These are phyloP conservation scores for Guillardia theta DNA, from an alignment of 78 protist species.

Conservation along the genomic window DNA sequence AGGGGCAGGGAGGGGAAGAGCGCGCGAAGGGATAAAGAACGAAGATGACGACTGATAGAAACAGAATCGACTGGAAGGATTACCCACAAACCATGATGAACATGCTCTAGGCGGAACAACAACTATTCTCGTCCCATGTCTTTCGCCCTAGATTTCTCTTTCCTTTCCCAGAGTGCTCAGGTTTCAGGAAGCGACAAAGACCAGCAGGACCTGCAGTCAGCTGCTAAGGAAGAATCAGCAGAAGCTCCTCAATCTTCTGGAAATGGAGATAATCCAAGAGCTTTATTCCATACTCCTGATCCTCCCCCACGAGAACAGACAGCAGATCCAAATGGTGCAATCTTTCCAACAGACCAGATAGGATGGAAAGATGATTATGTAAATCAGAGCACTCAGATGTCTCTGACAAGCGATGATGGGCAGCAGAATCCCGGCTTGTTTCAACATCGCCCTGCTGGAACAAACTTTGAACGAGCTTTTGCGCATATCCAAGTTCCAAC, in stretches of 20 bases:
- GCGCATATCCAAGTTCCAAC: neutral
- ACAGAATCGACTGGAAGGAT: too few species aligned
- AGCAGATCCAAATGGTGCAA: neutral
- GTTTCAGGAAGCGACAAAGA: neutral
- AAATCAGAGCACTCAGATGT: too few species aligned
- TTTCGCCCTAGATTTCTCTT: neutral
- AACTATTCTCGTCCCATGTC: too few species aligned
- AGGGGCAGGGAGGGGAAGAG: too few species aligned
- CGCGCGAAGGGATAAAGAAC: too few species aligned
- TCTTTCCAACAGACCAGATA: neutral
- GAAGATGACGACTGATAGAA: too few species aligned
- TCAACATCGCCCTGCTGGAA: neutral
- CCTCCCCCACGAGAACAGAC: neutral
- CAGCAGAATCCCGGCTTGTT: neutral
- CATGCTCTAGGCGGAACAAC: too few species aligned
- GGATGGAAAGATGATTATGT: neutral
- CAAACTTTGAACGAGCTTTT: neutral
- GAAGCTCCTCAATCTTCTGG: neutral
- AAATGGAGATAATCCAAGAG: neutral
- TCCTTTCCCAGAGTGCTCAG: conserved; percentile 8
- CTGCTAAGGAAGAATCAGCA: neutral
- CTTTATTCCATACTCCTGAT: neutral
- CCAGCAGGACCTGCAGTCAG: neutral
- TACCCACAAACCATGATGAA: too few species aligned
- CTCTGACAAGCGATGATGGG: neutral